A percentile compares a stretch with the other conserved stretches of the same genome.
Conservation (phyloP, 228 moss, liverwort and hornwort genomes). For the Sphagnum fallax region DNA sequence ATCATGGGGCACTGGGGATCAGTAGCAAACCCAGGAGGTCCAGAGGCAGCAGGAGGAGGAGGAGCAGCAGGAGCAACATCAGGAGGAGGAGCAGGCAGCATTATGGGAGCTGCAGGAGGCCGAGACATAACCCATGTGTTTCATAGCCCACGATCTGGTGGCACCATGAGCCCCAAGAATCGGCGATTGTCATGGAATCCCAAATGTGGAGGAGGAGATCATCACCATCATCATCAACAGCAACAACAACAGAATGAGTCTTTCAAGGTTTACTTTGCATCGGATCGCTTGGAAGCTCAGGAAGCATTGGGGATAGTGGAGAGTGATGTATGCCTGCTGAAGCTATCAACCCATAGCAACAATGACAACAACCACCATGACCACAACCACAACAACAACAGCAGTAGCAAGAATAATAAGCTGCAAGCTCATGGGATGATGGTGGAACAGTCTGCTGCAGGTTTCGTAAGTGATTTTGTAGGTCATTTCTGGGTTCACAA, state of each 20-base stretch:
- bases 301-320: constrained; percentile 5
- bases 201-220: no score
- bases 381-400: no score
- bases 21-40: constrained; percentile 7
- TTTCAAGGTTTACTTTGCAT: constrained; percentile 22
- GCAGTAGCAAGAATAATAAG: no score
- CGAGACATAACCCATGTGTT: constrained; percentile 49
- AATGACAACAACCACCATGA: constrained; percentile 6
- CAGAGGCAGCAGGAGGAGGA: constrained; percentile 5
- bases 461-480: constrained; percentile 6
- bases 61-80: constrained; percentile 6
- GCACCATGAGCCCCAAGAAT: constrained; percentile 22
- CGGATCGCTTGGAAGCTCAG: constrained; percentile 4
- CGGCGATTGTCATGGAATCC: constrained; percentile 14
- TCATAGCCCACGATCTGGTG: constrained; percentile 25
- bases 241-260: constrained; percentile 32
- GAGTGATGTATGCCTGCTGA: constrained; percentile 4
- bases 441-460: no score
- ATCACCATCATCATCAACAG: constrained; percentile 4
- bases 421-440: no score
- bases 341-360: constrained; percentile 22
- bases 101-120: background rate
- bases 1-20: constrained; percentile 24
- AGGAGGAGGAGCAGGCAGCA: constrained; percentile 5
- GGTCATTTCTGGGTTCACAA: constrained; percentile 4